phyloP scores from a whole-genome alignment of 2,329 filamentous ascomycete species.

The Pseudogymnoascus sp. region DNA sequence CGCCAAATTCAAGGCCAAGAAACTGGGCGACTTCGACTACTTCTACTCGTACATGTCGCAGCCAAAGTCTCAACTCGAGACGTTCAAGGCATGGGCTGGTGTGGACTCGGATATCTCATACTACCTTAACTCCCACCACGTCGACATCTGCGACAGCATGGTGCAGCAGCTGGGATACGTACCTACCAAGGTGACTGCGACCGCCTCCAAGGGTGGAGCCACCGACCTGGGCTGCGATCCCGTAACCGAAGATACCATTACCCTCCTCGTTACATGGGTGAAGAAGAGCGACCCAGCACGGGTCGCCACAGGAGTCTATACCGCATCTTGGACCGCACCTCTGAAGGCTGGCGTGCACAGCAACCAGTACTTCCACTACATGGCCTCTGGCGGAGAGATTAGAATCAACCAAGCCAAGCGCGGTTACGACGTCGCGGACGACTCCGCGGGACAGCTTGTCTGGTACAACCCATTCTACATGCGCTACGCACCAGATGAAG shows the following conservation, averaged over 20 bases:
- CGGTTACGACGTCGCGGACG: conserved; percentile 89
- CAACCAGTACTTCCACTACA: conserved; percentile 95
- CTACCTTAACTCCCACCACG: conserved; percentile 91
- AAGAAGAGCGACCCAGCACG: conserved; percentile 61
- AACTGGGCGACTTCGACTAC: conserved; percentile 92
- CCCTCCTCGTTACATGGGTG: conserved; percentile 80
- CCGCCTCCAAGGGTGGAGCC: conserved; percentile 70
- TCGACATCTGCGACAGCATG: conserved; percentile 91
- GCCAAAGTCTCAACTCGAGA: conserved; percentile 83
- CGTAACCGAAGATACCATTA: conserved; percentile 88
- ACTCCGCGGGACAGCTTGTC: conserved; percentile 58
- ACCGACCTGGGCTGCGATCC: conserved; percentile 68
- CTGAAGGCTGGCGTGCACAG: conserved; percentile 91
- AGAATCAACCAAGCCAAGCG: conserved; percentile 88
- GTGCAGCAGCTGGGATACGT: conserved; percentile 63
- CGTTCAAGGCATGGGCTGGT: conserved; percentile 91
- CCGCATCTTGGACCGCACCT: conserved; percentile 88
- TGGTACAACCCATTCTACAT: conserved; percentile 97
- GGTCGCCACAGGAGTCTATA: conserved; percentile 81
- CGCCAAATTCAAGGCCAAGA: conserved; percentile 66
- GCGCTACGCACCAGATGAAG: conserved; percentile 88
- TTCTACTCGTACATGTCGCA: conserved; percentile 97
- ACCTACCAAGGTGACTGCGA: conserved; percentile 71
- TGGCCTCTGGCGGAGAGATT: conserved; percentile 76
- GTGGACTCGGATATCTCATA: conserved; percentile 90